Base-by-base conservation (phyloP, 2,329 filamentous ascomycete species). In the Hypoxylon sp. region DNA sequence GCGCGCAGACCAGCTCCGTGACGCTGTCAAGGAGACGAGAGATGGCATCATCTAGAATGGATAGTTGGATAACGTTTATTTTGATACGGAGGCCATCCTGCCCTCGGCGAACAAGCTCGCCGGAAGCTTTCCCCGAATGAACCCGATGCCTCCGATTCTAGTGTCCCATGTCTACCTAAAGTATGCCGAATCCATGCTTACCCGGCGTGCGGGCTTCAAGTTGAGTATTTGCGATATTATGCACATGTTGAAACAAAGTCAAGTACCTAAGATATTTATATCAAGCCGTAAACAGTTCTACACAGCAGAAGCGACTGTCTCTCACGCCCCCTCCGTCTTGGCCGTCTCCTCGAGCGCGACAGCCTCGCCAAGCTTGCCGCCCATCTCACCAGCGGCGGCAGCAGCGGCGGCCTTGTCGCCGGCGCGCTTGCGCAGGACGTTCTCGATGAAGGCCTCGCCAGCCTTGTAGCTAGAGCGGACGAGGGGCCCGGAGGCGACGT, bases 371-470 rank as follows among this genome's bases (percentile, higher is more conserved):
- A 70, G 27, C 48, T 67, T 68, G 3, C 62, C 62, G 9, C 55
- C 46, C 4, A 64, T 45, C 4, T 41, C 33, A n/a, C n/a, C n/a
- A n/a, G n/a, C n/a, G n/a, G n/a, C n/a, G n/a, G n/a, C n/a, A n/a
- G n/a, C n/a, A 2, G 55, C 43, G 0, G 43, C 31, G 3, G 24
- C 67, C 63, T 75, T 80, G 61, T 77, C 75, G 17, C 78, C 80
- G 0, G 80, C 83, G 47, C 92, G 82, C 85, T 96, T 96, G 77
- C 91, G 90, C 58, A 99, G 79, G 17, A 99, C 94, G 69, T 99
- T 99, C 82, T 99, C 95, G 67, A 99, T 99, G 73, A 99, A 99
- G 1, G 92, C 92, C 79, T 99, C 95, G 31, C 95, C 95, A 2
- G 95, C 95, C 81, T 99, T 99, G 80, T 99, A 99, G 42, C 91